These are phyloP conservation scores for Tricholoma hemisulphureum DNA, from an alignment of 768 basidiomycete species.

Conservation along the genomic window DNA sequence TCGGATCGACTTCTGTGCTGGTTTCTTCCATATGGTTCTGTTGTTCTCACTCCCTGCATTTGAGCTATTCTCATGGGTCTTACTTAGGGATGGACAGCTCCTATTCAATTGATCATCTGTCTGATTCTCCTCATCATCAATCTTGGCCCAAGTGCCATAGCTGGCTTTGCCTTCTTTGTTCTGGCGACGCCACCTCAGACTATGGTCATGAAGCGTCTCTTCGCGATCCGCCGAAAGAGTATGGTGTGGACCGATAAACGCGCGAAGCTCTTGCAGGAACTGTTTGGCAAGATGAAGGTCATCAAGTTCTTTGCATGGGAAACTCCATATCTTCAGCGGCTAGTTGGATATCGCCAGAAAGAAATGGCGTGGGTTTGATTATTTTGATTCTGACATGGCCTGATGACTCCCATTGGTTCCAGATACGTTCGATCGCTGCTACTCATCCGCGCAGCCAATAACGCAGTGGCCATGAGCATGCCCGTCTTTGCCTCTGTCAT, in stretches of 20 bases:
- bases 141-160: conserved; percentile 61
- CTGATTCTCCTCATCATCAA: conserved; percentile 71
- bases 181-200: conserved; percentile 74
- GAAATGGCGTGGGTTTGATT: conserved; percentile 59
- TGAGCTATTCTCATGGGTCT: neutral
- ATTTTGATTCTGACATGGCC: neutral
- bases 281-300: conserved; percentile 85
- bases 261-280: conserved; percentile 84
- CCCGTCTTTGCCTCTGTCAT: conserved; percentile 79
- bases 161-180: conserved; percentile 60
- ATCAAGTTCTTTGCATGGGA: conserved; percentile 96
- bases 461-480: conserved; percentile 67
- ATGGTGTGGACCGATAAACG: conserved; percentile 93
- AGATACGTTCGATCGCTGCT: conserved; percentile 69
- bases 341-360: conserved; percentile 64
- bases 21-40: conserved; percentile 69
- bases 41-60: neutral
- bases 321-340: conserved; percentile 69
- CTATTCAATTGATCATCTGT: conserved; percentile 77
- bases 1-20: conserved; percentile 83
- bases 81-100: conserved; percentile 67
- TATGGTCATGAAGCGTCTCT: conserved; percentile 68
- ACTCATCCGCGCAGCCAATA: conserved; percentile 62
- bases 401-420: conserved; percentile 2
- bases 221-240: conserved; percentile 63